Base-by-base conservation (phyloP, 2,329 filamentous ascomycete genomes). In the Phyllosticta citriasiana region DNA sequence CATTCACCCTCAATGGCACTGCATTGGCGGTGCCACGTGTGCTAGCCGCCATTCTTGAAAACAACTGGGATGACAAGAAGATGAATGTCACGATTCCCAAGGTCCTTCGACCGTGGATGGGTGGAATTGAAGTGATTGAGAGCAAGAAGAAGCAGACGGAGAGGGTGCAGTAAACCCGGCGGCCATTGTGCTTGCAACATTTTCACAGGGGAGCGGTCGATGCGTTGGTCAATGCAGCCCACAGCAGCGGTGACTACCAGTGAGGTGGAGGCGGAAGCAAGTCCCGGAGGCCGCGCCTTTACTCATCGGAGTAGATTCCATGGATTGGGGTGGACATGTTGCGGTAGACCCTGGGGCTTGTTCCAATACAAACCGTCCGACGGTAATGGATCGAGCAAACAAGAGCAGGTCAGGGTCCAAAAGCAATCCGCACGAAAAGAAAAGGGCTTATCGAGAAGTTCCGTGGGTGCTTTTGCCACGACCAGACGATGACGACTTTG, bases 1-100 rank as follows among this genome's bases (percentile, higher is more conserved):
- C 92, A 14, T 91, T 89, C 77, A 99, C 94, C 0, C 81, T 96
- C 47, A 99, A 99, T 72, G 95, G 93, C 0, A 99, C 94, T 1
- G 94, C 93, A 0, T 79, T 97, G 68, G 94, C 94, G 0, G 88
- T 97, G 47, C 94, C 94, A 3, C 82, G 94, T 58, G 88, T 99
- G 12, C 72, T 99, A 63, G 92, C 94, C 25, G 92, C 91, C 5
- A 80, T 99, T 57, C 72, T 99, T 65, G 94, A 99, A 79, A 91
- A 92, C 69, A 88, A 91, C 0, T 99, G 92, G 89, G 84, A 94
- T 69, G 87, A 91, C 69, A 70, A 78, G 25, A 80, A 79, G 22
- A 80, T 79, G 68, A 82, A 81, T 1, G 89, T 97, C 7, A 77
- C 79, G 1, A 83, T 99, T 6, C 94, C 94, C 0, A 84, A 90